These are phyloP conservation scores for Taphrina pruni DNA, from an alignment of 1,139 yeast species.

Conservation along the genomic window DNA sequence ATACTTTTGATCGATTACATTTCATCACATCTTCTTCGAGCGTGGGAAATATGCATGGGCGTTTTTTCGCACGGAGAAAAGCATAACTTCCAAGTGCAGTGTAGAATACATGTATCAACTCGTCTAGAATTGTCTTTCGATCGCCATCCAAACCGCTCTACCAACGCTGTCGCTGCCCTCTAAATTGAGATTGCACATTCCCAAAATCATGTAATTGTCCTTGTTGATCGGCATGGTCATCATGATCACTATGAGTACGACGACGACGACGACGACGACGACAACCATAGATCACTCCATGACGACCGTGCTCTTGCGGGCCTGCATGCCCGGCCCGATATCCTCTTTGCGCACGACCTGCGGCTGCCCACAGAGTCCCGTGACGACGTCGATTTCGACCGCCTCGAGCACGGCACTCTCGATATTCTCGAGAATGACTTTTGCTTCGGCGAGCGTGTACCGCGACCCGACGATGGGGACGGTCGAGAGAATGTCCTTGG, in stretches of 20 bases:
- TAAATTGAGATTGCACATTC: not conserved
- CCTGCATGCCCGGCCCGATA: constrained; percentile 16
- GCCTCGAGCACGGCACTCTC: constrained; percentile 26
- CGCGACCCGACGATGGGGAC: constrained; percentile 33
- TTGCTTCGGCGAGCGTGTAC: constrained; percentile 23
- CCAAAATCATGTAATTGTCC: not conserved
- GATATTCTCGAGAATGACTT: constrained; percentile 34
- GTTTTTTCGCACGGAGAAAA: not conserved
- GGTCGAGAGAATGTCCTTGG: constrained; percentile 28
- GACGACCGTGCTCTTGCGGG: constrained; percentile 13
- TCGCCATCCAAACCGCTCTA: not conserved
- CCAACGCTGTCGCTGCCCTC: constrained; percentile 13
- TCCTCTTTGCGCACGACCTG: constrained; percentile 19
- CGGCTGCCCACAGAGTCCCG: constrained; percentile 14
- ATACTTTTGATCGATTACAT: not conserved
- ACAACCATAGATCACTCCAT: constrained; percentile 12
- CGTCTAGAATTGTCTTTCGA: not conserved
- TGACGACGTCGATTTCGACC: constrained; percentile 14
- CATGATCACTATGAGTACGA: too few species aligned
- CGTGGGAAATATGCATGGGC: not conserved
- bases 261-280: not conserved
- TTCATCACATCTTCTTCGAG: not conserved
- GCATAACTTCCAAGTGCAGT: not conserved
- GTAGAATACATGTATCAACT: too few species aligned
- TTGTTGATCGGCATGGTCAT: not conserved